Percentiles rank a stretch among this genome's conserved stretches.
These are phyloP conservation scores for Vitis riparia DNA, from an alignment of 164 flowering plant species.

Conservation along the genomic window DNA sequence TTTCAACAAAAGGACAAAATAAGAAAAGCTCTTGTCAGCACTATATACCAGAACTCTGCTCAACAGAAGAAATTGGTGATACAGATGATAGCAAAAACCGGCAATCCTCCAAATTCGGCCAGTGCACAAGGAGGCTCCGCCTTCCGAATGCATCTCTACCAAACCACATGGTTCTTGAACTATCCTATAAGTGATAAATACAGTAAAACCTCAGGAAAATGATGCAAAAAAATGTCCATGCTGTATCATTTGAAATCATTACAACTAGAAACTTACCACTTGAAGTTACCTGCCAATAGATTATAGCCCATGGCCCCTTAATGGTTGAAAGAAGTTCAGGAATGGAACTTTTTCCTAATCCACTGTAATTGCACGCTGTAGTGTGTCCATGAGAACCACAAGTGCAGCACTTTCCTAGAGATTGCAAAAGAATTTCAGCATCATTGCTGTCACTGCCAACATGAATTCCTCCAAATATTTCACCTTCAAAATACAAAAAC, in stretches of 20 bases:
- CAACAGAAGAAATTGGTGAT: slow-evolving; percentile 46
- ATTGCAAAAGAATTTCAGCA: slow-evolving; percentile 62
- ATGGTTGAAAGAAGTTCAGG: slow-evolving; percentile 75
- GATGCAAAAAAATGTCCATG: not conserved
- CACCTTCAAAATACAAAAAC: slow-evolving; percentile 47
- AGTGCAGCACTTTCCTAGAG: slow-evolving; percentile 59
- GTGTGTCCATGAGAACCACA: slow-evolving; percentile 31
- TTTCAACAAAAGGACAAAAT: not conserved
- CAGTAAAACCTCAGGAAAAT: not conserved
- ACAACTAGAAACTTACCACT: slow-evolving; percentile 36
- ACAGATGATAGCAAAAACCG: slow-evolving; percentile 84
- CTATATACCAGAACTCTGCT: slow-evolving; percentile 42
- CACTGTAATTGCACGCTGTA: slow-evolving; percentile 18
- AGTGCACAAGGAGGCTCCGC: slow-evolving; percentile 95
- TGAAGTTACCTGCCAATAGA: slow-evolving; percentile 91
- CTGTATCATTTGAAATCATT: slow-evolving; percentile 2
- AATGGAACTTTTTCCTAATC: slow-evolving; percentile 35
- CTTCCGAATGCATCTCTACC: slow-evolving; percentile 98
- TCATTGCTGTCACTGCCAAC: slow-evolving; percentile 62
- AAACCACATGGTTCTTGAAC: slow-evolving; percentile 86
- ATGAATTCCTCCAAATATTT: slow-evolving; percentile 84
- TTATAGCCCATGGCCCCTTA: slow-evolving; percentile 92
- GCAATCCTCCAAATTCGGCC: slow-evolving; percentile 74
- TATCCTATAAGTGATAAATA: slow-evolving; percentile 38
- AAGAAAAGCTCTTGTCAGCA: slow-evolving; percentile 3